A percentile compares a stretch with the other conserved stretches of the same genome.
Evolutionary conservation across 1,284 basidiomycete species (phyloP).

Genomic region (Flammula alnicola): DNA sequence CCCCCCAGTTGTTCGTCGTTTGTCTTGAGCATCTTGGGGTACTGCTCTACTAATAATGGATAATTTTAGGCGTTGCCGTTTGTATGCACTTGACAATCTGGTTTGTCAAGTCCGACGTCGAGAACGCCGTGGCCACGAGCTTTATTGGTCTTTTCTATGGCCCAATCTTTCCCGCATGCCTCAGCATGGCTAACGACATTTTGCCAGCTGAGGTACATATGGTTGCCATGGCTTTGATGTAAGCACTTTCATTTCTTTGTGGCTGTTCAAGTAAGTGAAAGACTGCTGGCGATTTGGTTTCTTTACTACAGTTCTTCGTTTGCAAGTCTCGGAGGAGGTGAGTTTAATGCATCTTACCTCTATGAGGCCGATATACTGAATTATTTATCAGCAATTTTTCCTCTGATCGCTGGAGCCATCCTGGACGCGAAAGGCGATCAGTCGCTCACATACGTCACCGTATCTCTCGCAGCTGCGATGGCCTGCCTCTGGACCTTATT

Average conservation of each 20-base stretch:
- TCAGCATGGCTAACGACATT: conserved; percentile 50
- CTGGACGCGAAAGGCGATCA: conserved; percentile 46
- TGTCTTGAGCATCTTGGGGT: not conserved
- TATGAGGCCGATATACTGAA: not conserved
- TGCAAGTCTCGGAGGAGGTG: conserved; percentile 49
- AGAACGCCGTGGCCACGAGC: conserved; percentile 50
- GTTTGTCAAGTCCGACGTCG: conserved; percentile 53
- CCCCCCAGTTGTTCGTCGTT: not conserved
- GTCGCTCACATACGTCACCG: conserved; percentile 49
- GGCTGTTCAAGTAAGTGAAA: not conserved
- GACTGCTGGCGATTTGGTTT: not conserved
- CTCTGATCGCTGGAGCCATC: conserved; percentile 52
- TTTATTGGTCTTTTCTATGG: conserved; percentile 52
- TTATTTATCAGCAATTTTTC: conserved; percentile 47
- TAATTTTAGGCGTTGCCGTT: conserved; percentile 44
- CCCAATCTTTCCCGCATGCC: conserved; percentile 51
- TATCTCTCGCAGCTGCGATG: conserved; percentile 45
- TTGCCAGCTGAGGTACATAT: conserved; percentile 53
- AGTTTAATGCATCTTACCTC: conserved; percentile 16
- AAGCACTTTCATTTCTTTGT: too few relatives aligned
- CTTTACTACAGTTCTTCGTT: conserved; percentile 39
- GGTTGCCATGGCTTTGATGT: conserved; percentile 57
- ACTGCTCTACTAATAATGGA: not conserved
- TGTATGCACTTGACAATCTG: conserved; percentile 55
- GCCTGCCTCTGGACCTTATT: conserved; percentile 51